These are phyloP conservation scores for Friedmanniomyces simplex DNA, from an alignment of 495 filamentous ascomycete genomes.

Conservation along the genomic window DNA sequence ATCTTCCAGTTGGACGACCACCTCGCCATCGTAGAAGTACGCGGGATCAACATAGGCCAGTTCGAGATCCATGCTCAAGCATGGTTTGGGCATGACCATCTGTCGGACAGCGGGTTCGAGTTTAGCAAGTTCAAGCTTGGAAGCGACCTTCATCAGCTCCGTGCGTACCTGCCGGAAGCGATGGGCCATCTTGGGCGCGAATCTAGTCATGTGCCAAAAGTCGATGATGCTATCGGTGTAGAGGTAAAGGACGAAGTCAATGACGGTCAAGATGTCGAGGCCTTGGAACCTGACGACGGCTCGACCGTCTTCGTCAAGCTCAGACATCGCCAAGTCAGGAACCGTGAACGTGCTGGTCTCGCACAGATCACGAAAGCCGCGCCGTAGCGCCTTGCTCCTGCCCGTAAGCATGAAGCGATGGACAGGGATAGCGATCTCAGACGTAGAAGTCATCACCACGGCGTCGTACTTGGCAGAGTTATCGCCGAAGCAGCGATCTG, in stretches of 20 bases:
- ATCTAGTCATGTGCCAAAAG: conserved; percentile 66
- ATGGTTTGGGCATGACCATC: conserved; percentile 53
- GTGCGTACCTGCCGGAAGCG: conserved; percentile 66
- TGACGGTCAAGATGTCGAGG: conserved; percentile 60
- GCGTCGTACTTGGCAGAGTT: conserved; percentile 32
- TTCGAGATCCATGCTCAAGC: conserved; percentile 57
- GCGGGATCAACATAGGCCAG: conserved; percentile 51
- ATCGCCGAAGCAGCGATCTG: conserved; percentile 30
- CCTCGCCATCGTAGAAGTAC: conserved; percentile 68
- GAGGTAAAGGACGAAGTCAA: conserved; percentile 68
- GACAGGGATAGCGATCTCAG: conserved; percentile 61
- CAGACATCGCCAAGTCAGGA: conserved; percentile 52
- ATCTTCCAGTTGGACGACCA: conserved; percentile 64
- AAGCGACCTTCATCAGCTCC: conserved; percentile 73
- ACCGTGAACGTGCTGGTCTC: conserved; percentile 28
- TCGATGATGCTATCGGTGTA: conserved; percentile 76
- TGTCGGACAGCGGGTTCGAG: conserved; percentile 67
- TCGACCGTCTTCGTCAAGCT: conserved; percentile 39
- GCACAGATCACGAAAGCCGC: conserved; percentile 46
- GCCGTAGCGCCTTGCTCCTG: conserved; percentile 58
- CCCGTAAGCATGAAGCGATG: conserved; percentile 70
- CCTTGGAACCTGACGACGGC: conserved; percentile 49
- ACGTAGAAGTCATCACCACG: conserved; percentile 46
- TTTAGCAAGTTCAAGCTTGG: conserved; percentile 50
- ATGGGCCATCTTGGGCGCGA: conserved; percentile 48